Percentiles rank a stretch among this genome's conserved stretches.
Evolutionary conservation across 1,284 basidiomycete genomes (phyloP).

Genomic region (Malassezia equina): DNA sequence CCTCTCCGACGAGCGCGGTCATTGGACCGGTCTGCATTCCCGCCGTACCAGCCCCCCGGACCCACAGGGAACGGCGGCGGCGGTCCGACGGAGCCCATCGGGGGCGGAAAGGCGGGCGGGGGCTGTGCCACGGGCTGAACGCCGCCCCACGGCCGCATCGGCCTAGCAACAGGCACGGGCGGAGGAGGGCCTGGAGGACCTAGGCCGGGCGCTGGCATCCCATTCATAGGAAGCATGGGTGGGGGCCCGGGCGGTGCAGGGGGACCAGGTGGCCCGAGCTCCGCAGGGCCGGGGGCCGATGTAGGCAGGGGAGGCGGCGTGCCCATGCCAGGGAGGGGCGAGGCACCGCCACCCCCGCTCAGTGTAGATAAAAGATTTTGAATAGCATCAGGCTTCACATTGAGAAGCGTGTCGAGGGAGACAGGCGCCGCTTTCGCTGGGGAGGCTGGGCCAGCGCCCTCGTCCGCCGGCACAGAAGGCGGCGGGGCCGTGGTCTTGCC

Average conservation of each 20-base stretch:
- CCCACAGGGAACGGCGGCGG: constrained; percentile 4
- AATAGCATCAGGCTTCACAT: constrained; percentile 17
- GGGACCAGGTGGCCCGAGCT: not conserved
- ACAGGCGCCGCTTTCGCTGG: not conserved
- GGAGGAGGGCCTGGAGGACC: not conserved
- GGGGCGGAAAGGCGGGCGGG: not conserved
- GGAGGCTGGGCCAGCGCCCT: not conserved
- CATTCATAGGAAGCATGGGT: not conserved
- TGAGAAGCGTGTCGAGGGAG: constrained; percentile 15
- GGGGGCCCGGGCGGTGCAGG: not conserved
- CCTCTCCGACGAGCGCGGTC: not conserved
- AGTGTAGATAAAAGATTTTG: constrained; percentile 15
- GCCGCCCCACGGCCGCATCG: constrained; percentile 14
- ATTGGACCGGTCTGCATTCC: constrained; percentile 1
- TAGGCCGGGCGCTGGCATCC: not conserved
- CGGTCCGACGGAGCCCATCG: not conserved
- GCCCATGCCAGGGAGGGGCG: not conserved
- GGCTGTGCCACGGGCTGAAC: not conserved
- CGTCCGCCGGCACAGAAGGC: not conserved
- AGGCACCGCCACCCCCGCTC: not conserved
- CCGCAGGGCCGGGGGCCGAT: not conserved
- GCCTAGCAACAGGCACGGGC: not conserved
- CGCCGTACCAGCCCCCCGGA: constrained; percentile 17
- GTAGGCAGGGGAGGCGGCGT: not conserved
- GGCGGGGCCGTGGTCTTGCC: not conserved